phyloP scores from a whole-genome alignment of 164 flowering plant species.

The Vitis labrusca region DNA sequence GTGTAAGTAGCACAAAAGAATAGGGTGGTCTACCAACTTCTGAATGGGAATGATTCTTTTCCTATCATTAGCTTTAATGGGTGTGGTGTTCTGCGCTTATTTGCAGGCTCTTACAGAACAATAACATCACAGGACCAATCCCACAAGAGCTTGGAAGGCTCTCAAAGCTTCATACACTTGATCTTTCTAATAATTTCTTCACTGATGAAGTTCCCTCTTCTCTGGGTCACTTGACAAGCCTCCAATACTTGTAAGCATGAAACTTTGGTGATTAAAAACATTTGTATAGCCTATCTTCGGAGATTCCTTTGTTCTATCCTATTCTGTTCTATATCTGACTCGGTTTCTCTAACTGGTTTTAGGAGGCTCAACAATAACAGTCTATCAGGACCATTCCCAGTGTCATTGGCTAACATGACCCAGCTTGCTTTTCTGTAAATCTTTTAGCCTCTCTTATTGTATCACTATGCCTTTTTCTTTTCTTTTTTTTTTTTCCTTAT shows the following conservation, averaged over 20 bases:
- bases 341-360: slow-evolving; percentile 21
- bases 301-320: too few species aligned
- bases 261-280: neutral
- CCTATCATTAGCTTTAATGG: neutral
- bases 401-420: slow-evolving; percentile 66
- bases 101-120: slow-evolving; percentile 80
- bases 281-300: too few species aligned
- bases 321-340: slow-evolving; percentile 12
- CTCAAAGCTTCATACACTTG: slow-evolving; percentile 72
- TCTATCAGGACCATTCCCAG: slow-evolving; percentile 75
- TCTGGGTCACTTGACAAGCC: slow-evolving; percentile 53
- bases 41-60: neutral
- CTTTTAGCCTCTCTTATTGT: slow-evolving; percentile 8
- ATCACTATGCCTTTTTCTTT: neutral
- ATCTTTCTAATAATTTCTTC: slow-evolving; percentile 79
- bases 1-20: slow-evolving; percentile 52
- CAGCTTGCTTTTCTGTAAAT: slow-evolving; percentile 84
- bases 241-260: slow-evolving; percentile 74
- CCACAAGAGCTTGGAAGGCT: slow-evolving; percentile 79
- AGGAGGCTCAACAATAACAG: slow-evolving; percentile 97
- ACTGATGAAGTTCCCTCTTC: slow-evolving; percentile 67
- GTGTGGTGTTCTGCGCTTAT: neutral
- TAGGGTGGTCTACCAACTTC: neutral
- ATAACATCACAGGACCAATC: slow-evolving; percentile 76
- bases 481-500: neutral